Base-by-base conservation (phyloP, 371 early-diverging fungal species). In the Dichotomocladium elegans region DNA sequence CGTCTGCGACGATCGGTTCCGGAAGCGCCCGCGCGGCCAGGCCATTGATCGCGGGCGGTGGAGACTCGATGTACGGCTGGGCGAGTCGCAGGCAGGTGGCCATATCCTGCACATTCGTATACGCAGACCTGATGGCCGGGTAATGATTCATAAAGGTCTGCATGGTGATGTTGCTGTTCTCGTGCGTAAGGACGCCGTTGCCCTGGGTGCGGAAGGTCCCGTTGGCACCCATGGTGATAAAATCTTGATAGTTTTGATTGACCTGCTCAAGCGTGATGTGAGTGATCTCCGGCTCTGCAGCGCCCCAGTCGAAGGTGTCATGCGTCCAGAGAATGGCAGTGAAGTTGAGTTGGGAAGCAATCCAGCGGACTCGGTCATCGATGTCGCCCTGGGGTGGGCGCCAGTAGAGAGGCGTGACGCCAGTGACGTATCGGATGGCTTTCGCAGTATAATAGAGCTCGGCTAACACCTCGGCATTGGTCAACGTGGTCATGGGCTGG, bases 81-180 rank as follows among this genome's bases (percentile, higher is more conserved):
- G 72, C 57, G 56, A 79, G 75, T 52, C 76, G 74, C 63, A 69
- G 67, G 57, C 80, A 79, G 28, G 74, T 75, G 49, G 80, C 77
- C 15, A 74, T 70, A 53, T 71, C 75, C 4, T 65, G 42, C n/a
- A 77, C 63, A 54, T 74, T 68, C 49, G 68, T 77, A 43, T 73
- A 70, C 30, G 64, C 63, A 21, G 62, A 59, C 53, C 74, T 68
- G 66, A 80, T 77, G 0, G 56, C 67, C 44, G 77, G 72, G 47
- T 71, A 69, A 47, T 75, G 66, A 22, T 73, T 45, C 1, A 69
- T 27, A 22, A 70, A 66, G 57, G 73, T 69, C 19, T 59, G 61
- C 74, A 80, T 77, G 22, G 77, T 77, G 66, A 70, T 66, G 45
- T 80, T 77, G 53, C 73, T 75, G 49, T 77, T 70, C 63, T 80